Base-by-base conservation (phyloP, 2,329 filamentous ascomycete species). In the Xylaria arbuscula region DNA sequence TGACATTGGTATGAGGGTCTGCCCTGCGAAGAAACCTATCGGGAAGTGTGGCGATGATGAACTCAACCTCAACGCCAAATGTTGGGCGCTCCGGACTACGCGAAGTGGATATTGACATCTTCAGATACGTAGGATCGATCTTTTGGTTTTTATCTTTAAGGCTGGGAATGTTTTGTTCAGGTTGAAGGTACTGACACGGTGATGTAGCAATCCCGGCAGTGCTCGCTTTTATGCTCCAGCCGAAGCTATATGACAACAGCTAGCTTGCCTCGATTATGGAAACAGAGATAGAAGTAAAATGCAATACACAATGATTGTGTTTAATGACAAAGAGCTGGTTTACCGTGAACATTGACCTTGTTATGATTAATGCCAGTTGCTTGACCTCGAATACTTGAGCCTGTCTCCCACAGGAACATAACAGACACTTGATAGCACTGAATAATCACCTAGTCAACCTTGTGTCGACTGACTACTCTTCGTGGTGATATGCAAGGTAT, bases 41-140 rank as follows among this genome's bases (percentile, higher is more conserved):
- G 1, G 7, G 24, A 9, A 58, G 10, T 6, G 32, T 42, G 13
- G 59, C 60, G 17, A 67, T 36, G 0, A 63, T 2, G 36, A 63
- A 63, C 19, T 67, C 65, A 3, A 67, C 11, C 40, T 67, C 65
- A 10, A 67, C 65, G 0, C 65, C 65, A 17, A 67, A 67, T 0
- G 65, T 67, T 4, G 48, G 59, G 7, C 19, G 47, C 17, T 19
- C 38, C 40, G 40, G 32, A 10, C 47, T 47, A 40, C 13, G 24
- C 1, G 22, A 17, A 10, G 8, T 48, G 34, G 7, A 19, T 50
- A n/a, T 15, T 1, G 47, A 50, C 54, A 62, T 67, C 38, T 34
- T 19, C 8, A 13, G 10, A 10, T 11, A 9, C 2, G 13, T 15
- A 8, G 19, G 10, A 22, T 48, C 19, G 17, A 45, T 4, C 40